Percentiles rank a stretch among this genome's conserved stretches.
These are phyloP conservation scores for Gaillardinia entomophila DNA, from an alignment of 805 yeast species.

Conservation along the genomic window DNA sequence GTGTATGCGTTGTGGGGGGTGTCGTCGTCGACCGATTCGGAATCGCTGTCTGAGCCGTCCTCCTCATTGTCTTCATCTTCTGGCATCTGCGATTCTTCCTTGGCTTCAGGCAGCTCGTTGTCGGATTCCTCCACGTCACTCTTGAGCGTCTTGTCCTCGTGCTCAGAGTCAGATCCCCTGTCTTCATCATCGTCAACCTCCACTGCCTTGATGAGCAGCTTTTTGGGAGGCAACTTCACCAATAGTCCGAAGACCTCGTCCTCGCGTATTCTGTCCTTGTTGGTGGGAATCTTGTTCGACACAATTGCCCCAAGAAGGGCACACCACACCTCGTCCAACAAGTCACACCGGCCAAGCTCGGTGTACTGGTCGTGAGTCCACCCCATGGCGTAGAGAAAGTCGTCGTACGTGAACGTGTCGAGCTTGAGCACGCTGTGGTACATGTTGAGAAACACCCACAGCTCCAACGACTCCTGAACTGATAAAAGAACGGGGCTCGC, in stretches of 20 bases:
- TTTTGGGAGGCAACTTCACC: slow-evolving; percentile 25
- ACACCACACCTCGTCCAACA: slow-evolving; percentile 66
- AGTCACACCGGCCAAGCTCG: slow-evolving; percentile 39
- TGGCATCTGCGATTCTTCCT: slow-evolving; percentile 1
- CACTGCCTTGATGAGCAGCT: slow-evolving; percentile 16
- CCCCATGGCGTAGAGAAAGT: slow-evolving; percentile 53
- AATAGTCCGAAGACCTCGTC: slow-evolving; percentile 26
- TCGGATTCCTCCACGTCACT: slow-evolving; percentile 18
- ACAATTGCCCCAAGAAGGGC: slow-evolving; percentile 54
- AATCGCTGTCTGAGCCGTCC: slow-evolving; percentile 11
- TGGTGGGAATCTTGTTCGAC: slow-evolving; percentile 25
- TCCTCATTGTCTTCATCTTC: slow-evolving; percentile 17
- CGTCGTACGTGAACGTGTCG: slow-evolving; percentile 79
- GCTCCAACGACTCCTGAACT: slow-evolving; percentile 49
- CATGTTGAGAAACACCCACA: slow-evolving; percentile 72
- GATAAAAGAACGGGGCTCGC: not conserved
- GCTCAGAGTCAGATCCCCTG: slow-evolving; percentile 17
- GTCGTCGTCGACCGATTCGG: slow-evolving; percentile 22
- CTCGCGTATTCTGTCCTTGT: slow-evolving; percentile 26
- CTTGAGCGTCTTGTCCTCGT: slow-evolving; percentile 11
- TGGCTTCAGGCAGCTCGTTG: slow-evolving; percentile 10
- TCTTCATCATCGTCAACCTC: slow-evolving; percentile 18
- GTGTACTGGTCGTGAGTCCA: slow-evolving; percentile 37
- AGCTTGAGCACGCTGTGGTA: slow-evolving; percentile 58
- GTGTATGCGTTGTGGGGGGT: slow-evolving; percentile 39